Evolutionary conservation across 805 yeast genomes (phyloP).

Genomic region (Ogataea wickerhamii): DNA sequence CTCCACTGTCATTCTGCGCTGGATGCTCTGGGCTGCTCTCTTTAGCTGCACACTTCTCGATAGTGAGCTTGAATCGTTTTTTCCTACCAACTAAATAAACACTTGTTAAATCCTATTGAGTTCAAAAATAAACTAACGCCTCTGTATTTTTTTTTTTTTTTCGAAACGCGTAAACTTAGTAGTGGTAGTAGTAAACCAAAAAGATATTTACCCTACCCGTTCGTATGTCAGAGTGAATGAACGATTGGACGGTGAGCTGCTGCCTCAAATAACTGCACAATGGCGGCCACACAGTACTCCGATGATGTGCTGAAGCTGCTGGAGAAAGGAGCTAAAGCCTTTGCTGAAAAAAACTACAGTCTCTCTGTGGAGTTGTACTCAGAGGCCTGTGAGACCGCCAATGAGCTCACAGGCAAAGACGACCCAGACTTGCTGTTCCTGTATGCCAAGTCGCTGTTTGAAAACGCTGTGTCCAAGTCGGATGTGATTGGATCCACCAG

Average conservation of each 20-base stretch:
- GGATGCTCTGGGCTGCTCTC: too few relatives aligned
- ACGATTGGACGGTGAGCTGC: too few relatives aligned
- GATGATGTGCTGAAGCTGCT: constrained; percentile 46
- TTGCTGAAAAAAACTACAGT: constrained; percentile 63
- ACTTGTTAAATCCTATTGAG: background rate
- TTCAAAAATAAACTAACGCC: constrained; percentile 2
- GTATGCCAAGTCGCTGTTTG: constrained; percentile 79
- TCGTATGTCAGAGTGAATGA: too few relatives aligned
- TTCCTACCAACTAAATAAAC: too few relatives aligned
- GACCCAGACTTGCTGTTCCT: constrained; percentile 67
- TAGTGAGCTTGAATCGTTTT: too few relatives aligned
- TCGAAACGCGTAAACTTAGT: too few relatives aligned
- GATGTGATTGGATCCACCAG: constrained; percentile 65
- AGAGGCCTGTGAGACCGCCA: constrained; percentile 61
- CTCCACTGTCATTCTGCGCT: constrained; percentile 1
- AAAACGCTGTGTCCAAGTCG: constrained; percentile 67
- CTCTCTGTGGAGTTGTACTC: constrained; percentile 68
- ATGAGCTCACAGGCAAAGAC: constrained; percentile 55
- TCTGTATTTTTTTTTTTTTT: background rate
- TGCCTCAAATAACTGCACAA: background rate
- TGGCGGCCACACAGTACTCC: constrained; percentile 27
- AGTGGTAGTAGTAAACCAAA: too few relatives aligned
- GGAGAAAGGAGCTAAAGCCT: constrained; percentile 59
- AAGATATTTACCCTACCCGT: too few relatives aligned
- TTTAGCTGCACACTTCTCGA: too few relatives aligned